A percentile compares a stretch with the other conserved stretches of the same genome.
Evolutionary conservation across 2,329 filamentous ascomycete species (phyloP).

Genomic region (Acephala macrosclerotiorum): DNA sequence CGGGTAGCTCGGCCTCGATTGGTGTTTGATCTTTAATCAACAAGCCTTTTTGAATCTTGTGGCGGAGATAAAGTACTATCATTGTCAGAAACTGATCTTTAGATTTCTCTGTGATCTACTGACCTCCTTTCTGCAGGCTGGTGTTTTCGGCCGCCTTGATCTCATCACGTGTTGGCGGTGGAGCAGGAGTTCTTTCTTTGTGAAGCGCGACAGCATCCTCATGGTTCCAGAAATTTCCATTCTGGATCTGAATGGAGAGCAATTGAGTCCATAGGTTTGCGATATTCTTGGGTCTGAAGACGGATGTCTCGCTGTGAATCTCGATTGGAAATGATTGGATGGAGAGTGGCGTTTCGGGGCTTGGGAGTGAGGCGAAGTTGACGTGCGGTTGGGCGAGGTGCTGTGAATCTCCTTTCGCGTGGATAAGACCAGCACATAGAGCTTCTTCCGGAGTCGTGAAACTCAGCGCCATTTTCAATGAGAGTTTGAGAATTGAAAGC

Average conservation of each 20-base stretch:
- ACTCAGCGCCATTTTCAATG: constrained; percentile 9
- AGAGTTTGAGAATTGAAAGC: neutral
- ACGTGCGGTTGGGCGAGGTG: constrained; percentile 14
- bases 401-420: neutral
- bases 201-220: constrained; percentile 7
- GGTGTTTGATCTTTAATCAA: neutral
- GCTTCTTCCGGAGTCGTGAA: constrained; percentile 10
- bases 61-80: constrained; percentile 12
- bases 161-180: constrained; percentile 3
- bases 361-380: constrained; percentile 15
- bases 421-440: constrained; percentile 3
- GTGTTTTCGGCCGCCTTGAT: neutral
- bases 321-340: constrained; percentile 19
- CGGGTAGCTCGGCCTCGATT: constrained; percentile 5
- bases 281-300: constrained; percentile 18
- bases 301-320: constrained; percentile 17
- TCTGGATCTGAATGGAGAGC: constrained; percentile 25
- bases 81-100: neutral
- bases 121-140: neutral
- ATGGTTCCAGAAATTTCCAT: constrained; percentile 24
- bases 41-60: constrained; percentile 21
- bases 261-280: constrained; percentile 25
- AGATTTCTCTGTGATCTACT: neutral
- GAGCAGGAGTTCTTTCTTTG: constrained; percentile 8
- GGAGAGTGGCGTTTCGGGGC: constrained; percentile 8